Conservation (phyloP, 352 stramenopile species). For the Globisporangium camurandrum region DNA sequence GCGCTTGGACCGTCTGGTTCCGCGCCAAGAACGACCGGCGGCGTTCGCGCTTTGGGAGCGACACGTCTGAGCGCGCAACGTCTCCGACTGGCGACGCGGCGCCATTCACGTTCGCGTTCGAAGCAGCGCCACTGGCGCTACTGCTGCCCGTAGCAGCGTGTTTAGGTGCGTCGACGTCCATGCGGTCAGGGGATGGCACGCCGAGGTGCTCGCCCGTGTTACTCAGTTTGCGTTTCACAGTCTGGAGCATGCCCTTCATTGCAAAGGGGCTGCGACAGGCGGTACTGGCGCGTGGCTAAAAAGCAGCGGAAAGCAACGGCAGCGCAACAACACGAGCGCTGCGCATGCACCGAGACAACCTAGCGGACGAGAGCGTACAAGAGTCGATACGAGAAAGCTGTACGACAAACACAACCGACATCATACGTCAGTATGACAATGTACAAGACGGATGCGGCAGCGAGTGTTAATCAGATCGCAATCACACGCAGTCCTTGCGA, state of each 20-base stretch:
- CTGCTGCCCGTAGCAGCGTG: no score
- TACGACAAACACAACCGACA: no score
- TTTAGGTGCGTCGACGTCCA: constrained; percentile 51
- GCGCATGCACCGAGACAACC: constrained; percentile 7
- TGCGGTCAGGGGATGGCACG: constrained; percentile 41
- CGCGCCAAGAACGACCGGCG: constrained; percentile 75
- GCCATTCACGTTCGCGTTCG: constrained; percentile 2
- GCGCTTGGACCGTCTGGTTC: constrained; percentile 82
- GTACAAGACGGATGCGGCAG: background rate
- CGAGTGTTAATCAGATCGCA: no score
- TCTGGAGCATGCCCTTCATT: constrained; percentile 89
- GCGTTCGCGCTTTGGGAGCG: constrained; percentile 72
- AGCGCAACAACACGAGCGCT: constrained; percentile 1
- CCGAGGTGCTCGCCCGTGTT: constrained; percentile 69
- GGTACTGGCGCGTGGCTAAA: background rate
- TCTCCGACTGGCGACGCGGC: constrained; percentile 46
- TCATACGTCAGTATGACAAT: background rate
- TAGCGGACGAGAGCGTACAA: constrained; percentile 7
- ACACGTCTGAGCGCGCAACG: constrained; percentile 75
- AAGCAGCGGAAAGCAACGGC: no score
- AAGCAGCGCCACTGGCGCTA: constrained; percentile 11
- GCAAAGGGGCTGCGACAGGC: constrained; percentile 15
- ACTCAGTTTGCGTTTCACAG: constrained; percentile 84
- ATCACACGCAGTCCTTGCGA: no score
- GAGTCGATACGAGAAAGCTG: no score